These are phyloP conservation scores for Alternaria viburni DNA, from an alignment of 2,329 filamentous ascomycete species.

Conservation along the genomic window DNA sequence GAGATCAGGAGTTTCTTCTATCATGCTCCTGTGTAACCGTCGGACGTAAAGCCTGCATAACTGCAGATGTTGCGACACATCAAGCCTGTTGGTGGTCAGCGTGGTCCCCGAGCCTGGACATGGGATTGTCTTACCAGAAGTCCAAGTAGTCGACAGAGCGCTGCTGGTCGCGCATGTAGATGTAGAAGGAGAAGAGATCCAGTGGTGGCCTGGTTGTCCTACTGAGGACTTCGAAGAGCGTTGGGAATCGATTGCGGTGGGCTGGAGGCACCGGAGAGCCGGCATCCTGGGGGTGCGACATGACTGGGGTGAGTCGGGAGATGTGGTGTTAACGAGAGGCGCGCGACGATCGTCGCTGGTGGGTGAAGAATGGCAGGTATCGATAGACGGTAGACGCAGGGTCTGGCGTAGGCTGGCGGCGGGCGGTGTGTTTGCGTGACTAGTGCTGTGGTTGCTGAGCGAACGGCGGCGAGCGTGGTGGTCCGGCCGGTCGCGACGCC, in stretches of 20 bases:
- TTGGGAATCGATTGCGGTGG: conserved; percentile 83
- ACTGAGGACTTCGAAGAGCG: conserved; percentile 93
- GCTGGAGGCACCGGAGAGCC: conserved; percentile 11
- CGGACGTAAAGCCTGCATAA: conserved; percentile 96
- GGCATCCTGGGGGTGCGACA: conserved; percentile 27
- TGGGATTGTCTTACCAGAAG: conserved; percentile 75
- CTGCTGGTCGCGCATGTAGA: conserved; percentile 99
- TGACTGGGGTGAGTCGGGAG: conserved; percentile 17
- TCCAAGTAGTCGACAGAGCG: conserved; percentile 97
- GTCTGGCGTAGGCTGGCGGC: conserved; percentile 25
- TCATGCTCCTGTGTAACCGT: conserved; percentile 88
- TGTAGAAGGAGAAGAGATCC: conserved; percentile 98
- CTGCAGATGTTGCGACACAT: conserved; percentile 99
- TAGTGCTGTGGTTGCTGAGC: conserved; percentile 19
- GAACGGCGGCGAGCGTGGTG: conserved; percentile 15
- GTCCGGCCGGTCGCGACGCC: neutral
- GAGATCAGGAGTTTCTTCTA: conserved; percentile 89
- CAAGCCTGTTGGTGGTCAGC: conserved; percentile 72
- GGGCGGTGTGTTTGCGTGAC: conserved; percentile 11
- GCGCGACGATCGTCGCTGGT: conserved; percentile 25
- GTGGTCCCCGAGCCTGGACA: neutral
- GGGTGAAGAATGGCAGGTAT: conserved; percentile 22
- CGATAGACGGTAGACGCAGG: conserved; percentile 24
- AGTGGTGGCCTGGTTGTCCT: conserved; percentile 93
- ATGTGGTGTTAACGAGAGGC: conserved; percentile 16